Conservation (phyloP, 306 rosid genomes). For the Malus sylvestris region DNA sequence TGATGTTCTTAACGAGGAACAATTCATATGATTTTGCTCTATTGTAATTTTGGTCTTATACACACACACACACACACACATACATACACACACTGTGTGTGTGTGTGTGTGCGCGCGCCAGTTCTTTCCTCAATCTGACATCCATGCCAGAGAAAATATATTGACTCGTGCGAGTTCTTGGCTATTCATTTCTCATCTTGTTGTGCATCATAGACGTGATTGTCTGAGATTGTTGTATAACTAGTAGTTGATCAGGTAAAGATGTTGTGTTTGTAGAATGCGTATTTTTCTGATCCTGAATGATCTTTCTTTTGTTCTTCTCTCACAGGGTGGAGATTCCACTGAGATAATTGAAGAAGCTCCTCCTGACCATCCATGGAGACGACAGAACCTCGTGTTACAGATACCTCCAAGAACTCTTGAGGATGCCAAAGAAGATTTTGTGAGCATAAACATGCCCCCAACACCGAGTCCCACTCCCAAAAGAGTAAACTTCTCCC, state of each 20-base stretch:
- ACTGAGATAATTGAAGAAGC: slow-evolving; percentile 60
- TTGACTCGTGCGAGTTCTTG: slow-evolving; percentile 1
- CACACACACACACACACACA: too few relatives aligned
- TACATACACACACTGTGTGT: too few relatives aligned
- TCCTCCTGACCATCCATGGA: slow-evolving; percentile 25
- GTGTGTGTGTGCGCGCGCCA: background rate
- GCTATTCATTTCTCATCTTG: background rate
- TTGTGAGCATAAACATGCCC: slow-evolving; percentile 45
- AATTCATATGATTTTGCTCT: background rate
- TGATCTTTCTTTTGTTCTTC: slow-evolving; percentile 1
- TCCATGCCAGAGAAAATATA: background rate
- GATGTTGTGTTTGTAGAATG: background rate
- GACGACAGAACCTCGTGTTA: slow-evolving; percentile 32
- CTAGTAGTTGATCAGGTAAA: background rate
- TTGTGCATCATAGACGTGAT: background rate
- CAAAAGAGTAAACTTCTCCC: slow-evolving; percentile 53
- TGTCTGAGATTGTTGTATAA: slow-evolving; percentile 8
- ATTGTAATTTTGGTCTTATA: background rate
- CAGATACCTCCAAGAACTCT: slow-evolving; percentile 34
- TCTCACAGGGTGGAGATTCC: slow-evolving; percentile 33
- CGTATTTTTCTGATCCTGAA: background rate
- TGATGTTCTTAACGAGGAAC: background rate
- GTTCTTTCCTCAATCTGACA: background rate
- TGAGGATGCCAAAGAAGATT: slow-evolving; percentile 43
- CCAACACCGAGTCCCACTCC: slow-evolving; percentile 48